Base-by-base conservation (phyloP, 2,329 filamentous ascomycete genomes). In the Botrytis medusae region DNA sequence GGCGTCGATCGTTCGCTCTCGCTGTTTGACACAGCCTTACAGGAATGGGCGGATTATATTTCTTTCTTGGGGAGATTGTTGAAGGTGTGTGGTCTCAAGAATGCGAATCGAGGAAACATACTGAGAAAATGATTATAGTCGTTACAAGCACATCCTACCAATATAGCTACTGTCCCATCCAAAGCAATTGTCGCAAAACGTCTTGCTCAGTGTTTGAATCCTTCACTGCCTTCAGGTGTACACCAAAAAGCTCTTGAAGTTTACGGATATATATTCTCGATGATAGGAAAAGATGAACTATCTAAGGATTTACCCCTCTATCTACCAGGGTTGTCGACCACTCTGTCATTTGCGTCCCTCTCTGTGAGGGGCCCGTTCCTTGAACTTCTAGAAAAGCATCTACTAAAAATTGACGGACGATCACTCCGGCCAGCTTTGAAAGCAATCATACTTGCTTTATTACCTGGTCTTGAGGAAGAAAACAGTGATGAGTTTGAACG, bases 21-120 rank as follows among this genome's bases (percentile, higher is more conserved):
- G 63, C 87, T 97, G 48, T 99, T 98, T 84, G 96, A 99, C 81
- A 95, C 93, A 25, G 91, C 94, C 44, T 87, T 98, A 78, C 94
- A 98, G 83, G 96, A 99, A 89, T 99, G 96, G 96, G 96, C 97
- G 67, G 96, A 99, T 84, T 99, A 99, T 81, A 99, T 99, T 80
- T 97, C 95, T 29, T 99, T 98, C 82, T 85, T 99, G 72, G 97
- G 93, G 81, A 90, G 94, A 75, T 86, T 99, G 67, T 86, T 97
- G 75, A 98, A 98, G 89, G 93, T 95, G 82, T 78, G 80, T 76
- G 75, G 40, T 29, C 57, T 74, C 46, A 29, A 73, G 69, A 74
- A 63, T 37, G 54, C 51, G 44, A 74, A 70, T 10, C 63, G 65
- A 73, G 69, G 62, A 37, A 73, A 74, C 64, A 72, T 76, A 73